Evolutionary conservation across 257 asterid genomes (phyloP).

Genomic region (Henckelia pumila): DNA sequence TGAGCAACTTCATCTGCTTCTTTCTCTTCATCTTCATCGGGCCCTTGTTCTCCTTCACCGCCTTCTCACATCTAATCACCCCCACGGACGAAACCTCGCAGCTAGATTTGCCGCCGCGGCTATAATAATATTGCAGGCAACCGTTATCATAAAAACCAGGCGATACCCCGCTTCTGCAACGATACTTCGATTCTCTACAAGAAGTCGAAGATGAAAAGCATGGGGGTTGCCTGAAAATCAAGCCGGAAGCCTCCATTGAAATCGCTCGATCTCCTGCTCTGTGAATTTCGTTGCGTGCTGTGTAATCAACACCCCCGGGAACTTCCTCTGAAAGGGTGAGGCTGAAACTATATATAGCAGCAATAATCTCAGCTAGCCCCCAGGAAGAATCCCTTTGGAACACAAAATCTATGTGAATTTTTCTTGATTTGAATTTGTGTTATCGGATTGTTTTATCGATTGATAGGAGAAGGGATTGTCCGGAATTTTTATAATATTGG

Average conservation of each 20-base stretch:
- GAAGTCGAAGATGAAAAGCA: slow-evolving; percentile 8
- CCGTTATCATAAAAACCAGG: slow-evolving; percentile 47
- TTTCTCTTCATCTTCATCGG: slow-evolving; percentile 44
- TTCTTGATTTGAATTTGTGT: no score
- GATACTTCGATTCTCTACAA: slow-evolving; percentile 15
- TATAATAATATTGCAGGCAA: slow-evolving; percentile 47
- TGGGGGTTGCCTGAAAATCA: not conserved
- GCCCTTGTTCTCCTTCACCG: slow-evolving; percentile 30
- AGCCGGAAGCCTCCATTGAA: not conserved
- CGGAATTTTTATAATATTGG: not conserved
- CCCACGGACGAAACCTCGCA: slow-evolving; percentile 18
- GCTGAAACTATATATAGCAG: not conserved
- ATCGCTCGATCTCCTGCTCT: not conserved
- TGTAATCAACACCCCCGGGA: not conserved
- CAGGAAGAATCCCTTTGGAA: not conserved
- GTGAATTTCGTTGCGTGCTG: no score
- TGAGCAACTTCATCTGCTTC: slow-evolving; percentile 61
- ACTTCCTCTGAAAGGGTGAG: not conserved
- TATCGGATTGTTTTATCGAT: not conserved
- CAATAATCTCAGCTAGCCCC: not conserved
- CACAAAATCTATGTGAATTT: not conserved
- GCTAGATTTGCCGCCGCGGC: not conserved
- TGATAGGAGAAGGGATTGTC: not conserved
- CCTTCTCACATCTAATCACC: slow-evolving; percentile 29
- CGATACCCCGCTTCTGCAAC: not conserved